Evolutionary conservation across 2,329 filamentous ascomycete genomes (phyloP).

Genomic region (Cladosporium sp.): DNA sequence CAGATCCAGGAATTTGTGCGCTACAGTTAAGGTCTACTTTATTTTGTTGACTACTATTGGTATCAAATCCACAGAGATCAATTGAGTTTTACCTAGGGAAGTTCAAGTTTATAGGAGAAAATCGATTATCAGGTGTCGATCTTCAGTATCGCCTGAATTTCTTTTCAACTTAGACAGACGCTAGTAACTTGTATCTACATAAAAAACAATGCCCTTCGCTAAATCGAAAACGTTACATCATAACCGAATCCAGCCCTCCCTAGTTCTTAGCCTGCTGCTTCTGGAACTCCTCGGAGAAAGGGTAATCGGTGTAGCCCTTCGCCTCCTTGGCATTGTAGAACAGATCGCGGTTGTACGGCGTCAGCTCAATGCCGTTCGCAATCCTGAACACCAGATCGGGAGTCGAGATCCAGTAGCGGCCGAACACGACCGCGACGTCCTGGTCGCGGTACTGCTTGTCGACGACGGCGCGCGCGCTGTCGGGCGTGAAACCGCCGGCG

Average conservation of each 20-base stretch:
- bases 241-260: not conserved
- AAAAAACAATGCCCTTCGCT: not conserved
- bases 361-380: conserved; percentile 43
- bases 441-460: conserved; percentile 40
- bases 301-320: conserved; percentile 45
- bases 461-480: conserved; percentile 38
- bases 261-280: not conserved
- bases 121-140: no score
- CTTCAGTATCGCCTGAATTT: no score
- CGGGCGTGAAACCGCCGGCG: conserved; percentile 45
- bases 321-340: conserved; percentile 45
- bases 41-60: no score
- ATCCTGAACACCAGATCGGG: conserved; percentile 51
- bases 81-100: no score
- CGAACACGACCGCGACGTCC: conserved; percentile 50
- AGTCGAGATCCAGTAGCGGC: conserved; percentile 51
- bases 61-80: no score
- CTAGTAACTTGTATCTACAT: not conserved
- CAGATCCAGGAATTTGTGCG: no score
- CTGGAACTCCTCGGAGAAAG: conserved; percentile 34
- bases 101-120: no score
- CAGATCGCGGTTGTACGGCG: conserved; percentile 44
- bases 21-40: no score
- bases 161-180: no score
- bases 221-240: not conserved